Evolutionary conservation across 805 yeast genomes (phyloP).

Genomic region (Lipomyces mesembrius): DNA sequence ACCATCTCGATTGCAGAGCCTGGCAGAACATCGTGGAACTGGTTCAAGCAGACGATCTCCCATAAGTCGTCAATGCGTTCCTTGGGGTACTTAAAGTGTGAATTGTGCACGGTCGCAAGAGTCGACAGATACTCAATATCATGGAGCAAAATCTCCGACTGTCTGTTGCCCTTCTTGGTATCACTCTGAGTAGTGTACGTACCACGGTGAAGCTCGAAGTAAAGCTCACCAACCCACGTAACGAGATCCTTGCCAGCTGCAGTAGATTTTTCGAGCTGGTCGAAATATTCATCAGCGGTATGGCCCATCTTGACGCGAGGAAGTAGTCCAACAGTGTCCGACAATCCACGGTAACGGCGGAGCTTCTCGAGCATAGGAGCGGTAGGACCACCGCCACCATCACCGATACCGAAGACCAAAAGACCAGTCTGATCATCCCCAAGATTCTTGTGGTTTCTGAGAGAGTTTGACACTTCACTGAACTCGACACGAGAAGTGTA

Average conservation of each 20-base stretch:
- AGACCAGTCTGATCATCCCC: constrained; percentile 80
- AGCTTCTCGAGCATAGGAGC: constrained; percentile 91
- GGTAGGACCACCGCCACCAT: constrained; percentile 98
- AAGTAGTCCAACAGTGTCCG: constrained; percentile 76
- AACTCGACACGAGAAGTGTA: constrained; percentile 92
- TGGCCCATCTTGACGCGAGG: constrained; percentile 82
- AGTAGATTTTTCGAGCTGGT: constrained; percentile 64
- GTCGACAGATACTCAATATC: constrained; percentile 87
- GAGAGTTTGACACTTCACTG: constrained; percentile 86
- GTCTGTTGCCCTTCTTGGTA: constrained; percentile 79
- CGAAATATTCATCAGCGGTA: constrained; percentile 80
- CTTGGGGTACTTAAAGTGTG: constrained; percentile 71
- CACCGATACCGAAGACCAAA: constrained; percentile 89
- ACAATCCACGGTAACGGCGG: constrained; percentile 86
- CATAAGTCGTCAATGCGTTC: constrained; percentile 70
- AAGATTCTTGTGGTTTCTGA: constrained; percentile 79
- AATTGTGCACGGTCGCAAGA: constrained; percentile 62
- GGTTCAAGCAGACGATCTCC: constrained; percentile 89
- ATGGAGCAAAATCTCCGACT: constrained; percentile 73
- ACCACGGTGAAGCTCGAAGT: constrained; percentile 94
- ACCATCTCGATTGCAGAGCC: constrained; percentile 96
- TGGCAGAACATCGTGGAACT: constrained; percentile 97
- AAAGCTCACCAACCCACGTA: constrained; percentile 91
- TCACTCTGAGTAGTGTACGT: constrained; percentile 94
- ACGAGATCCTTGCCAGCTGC: constrained; percentile 71